Evolutionary conservation across 371 early-diverging fungal species (phyloP), one percentile per base, ranked within the genome.

Genomic region (Mortierella sp.): DNA sequence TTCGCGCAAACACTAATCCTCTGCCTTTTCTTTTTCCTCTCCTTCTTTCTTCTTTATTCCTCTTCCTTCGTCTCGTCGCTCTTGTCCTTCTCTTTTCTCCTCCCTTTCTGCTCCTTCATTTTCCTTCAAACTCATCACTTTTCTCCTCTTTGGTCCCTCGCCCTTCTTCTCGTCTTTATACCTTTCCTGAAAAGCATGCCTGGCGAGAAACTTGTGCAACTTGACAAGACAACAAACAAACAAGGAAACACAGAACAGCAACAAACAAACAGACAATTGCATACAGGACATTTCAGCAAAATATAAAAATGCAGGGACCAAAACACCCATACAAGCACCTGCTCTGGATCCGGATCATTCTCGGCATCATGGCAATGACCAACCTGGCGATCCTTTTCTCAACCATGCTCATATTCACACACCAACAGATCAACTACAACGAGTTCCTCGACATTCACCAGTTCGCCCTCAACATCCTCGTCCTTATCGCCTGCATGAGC

Each of bases 341-440:
- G 21, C 67, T 67, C 9, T 67, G 67, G 67, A 37, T 67, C 67
- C 67, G 67, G 40, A 67, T 67, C 21, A 24, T 67, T 21, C 37
- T 71, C 48, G 46, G 46, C 4, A 44, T 71, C 28, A 31, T 71
- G 44, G 46, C 71, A 26, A 16, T 48, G 46, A 71, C 71, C 3
- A 71, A 48, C 48, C 13, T 71, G 16, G 37, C 13, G 28, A 19
- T 71, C 10, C 26, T 71, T 6, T 48, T 43, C 48, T 40, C 69
- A 8, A n/a, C 24, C 4, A 28, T 71, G 71, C 71, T 46, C 43
- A 46, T 31, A 5, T 43, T 71, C 46, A 71, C 71, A 14, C 28
- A 71, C 28, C 24, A 24, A 24, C 9, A 21, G 6, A 9, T 43
- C 31, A 11, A 46, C 48, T 48, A 16, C 16, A 11, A 19, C 21